phyloP scores from a whole-genome alignment of 2,329 filamentous ascomycete genomes.

The Bipolaris zeicola region DNA sequence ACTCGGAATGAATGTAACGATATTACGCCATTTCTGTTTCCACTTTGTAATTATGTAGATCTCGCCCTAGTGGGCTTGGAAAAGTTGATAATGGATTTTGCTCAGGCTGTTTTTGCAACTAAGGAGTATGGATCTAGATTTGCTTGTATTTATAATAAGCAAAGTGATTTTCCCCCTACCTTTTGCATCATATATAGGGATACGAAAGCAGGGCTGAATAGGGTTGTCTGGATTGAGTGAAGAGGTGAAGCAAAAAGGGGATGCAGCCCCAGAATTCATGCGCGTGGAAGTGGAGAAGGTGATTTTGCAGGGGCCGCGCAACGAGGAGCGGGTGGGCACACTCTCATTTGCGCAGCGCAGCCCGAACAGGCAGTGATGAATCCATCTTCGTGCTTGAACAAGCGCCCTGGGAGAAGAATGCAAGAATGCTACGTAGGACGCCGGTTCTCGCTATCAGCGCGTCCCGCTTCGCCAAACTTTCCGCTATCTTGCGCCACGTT shows the following conservation, averaged over 20 bases:
- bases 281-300: not conserved
- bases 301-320: not conserved
- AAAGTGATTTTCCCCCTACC: not conserved
- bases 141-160: no score
- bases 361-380: not conserved
- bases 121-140: no score
- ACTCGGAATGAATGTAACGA: constrained; percentile 43
- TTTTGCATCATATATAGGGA: not conserved
- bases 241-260: not conserved
- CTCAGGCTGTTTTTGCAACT: not conserved
- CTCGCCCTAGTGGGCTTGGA: not conserved
- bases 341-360: not conserved
- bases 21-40: not conserved
- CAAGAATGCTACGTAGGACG: not conserved
- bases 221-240: not conserved
- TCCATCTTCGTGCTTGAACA: not conserved
- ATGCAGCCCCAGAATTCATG: not conserved
- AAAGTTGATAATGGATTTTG: constrained; percentile 6
- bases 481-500: not conserved
- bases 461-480: not conserved
- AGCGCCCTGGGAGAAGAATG: not conserved
- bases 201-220: not conserved
- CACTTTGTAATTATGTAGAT: constrained; percentile 1
- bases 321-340: not conserved
- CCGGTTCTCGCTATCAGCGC: not conserved